Evolutionary conservation across 306 rosid species (phyloP).

Genomic region (Pachyrhizus erosus): DNA sequence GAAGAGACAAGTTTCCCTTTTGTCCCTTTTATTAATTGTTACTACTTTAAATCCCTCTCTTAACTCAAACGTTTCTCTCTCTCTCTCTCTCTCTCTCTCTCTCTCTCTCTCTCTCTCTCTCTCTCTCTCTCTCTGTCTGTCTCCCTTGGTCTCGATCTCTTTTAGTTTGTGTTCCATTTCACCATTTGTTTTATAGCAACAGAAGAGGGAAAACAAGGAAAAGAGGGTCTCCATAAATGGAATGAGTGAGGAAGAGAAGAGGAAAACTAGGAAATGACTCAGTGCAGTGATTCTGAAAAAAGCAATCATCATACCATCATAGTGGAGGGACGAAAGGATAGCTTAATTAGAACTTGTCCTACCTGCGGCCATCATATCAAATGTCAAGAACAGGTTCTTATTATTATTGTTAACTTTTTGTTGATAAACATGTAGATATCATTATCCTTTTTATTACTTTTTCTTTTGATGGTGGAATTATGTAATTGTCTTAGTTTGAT

Average conservation of each 20-base stretch:
- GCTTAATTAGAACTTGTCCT: constrained; percentile 63
- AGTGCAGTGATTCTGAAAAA: constrained; percentile 50
- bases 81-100: background rate
- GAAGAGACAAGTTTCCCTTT: constrained; percentile 59
- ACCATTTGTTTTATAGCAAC: constrained; percentile 19
- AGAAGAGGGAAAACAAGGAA: constrained; percentile 43
- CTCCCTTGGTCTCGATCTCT: background rate
- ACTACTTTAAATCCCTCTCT: constrained; percentile 39
- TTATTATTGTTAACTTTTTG: background rate
- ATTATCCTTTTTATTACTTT: no score
- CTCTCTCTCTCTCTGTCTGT: background rate
- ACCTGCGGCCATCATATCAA: constrained; percentile 79
- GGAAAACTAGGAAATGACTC: constrained; percentile 56
- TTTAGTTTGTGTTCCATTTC: constrained; percentile 21
- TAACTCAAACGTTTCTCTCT: constrained; percentile 31
- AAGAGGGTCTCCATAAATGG: constrained; percentile 45
- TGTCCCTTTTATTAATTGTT: constrained; percentile 44
- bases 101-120: constrained; percentile 4
- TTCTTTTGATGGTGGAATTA: background rate
- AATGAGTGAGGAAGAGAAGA: constrained; percentile 47
- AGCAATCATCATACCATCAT: constrained; percentile 48
- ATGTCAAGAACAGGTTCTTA: constrained; percentile 66
- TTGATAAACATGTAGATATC: background rate
- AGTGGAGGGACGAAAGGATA: constrained; percentile 51
- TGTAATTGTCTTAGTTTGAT: background rate